These are phyloP conservation scores for Tetrahymena thermophila DNA, from an alignment of 73 alveolate species.

Conservation along the genomic window DNA sequence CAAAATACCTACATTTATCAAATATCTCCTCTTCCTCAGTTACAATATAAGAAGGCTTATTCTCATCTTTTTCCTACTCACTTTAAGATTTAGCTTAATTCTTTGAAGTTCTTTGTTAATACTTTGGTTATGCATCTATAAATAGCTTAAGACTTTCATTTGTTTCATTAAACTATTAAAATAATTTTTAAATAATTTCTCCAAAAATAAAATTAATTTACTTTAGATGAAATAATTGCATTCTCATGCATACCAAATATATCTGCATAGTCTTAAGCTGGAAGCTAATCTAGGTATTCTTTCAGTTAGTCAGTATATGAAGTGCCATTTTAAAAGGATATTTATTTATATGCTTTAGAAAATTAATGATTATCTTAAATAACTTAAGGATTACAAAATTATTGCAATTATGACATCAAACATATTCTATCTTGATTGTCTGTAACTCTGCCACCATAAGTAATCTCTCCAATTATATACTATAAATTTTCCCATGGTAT, in stretches of 20 bases:
- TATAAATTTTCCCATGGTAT: slow-evolving; percentile 87
- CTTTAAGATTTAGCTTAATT: not conserved
- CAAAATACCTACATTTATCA: not conserved
- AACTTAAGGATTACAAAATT: slow-evolving; percentile 78
- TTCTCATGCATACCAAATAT: slow-evolving; percentile 95
- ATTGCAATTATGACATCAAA: slow-evolving; percentile 71
- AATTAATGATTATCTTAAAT: slow-evolving; percentile 58
- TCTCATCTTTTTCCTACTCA: not conserved
- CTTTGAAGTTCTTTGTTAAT: not conserved
- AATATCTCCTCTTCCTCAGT: not conserved
- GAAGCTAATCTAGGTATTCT: slow-evolving; percentile 65
- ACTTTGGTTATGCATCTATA: not conserved
- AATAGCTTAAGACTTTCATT: not conserved
- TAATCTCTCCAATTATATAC: slow-evolving; percentile 88
- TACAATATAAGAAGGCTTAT: not conserved
- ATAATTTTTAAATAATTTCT: not conserved
- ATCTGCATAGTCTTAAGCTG: slow-evolving; percentile 89
- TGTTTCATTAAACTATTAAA: not conserved
- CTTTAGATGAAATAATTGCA: slow-evolving; percentile 85
- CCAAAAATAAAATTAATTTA: not conserved
- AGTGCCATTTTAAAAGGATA: slow-evolving; percentile 17
- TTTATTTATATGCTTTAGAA: slow-evolving; percentile 45
- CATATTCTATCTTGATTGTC: slow-evolving; percentile 94
- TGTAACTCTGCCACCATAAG: slow-evolving; percentile 99
- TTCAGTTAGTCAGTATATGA: slow-evolving; percentile 23